Percentiles rank a stretch among this genome's conserved stretches.
Evolutionary conservation across 495 filamentous ascomycete genomes (phyloP).

Genomic region (Antarctomyces pellizariae): DNA sequence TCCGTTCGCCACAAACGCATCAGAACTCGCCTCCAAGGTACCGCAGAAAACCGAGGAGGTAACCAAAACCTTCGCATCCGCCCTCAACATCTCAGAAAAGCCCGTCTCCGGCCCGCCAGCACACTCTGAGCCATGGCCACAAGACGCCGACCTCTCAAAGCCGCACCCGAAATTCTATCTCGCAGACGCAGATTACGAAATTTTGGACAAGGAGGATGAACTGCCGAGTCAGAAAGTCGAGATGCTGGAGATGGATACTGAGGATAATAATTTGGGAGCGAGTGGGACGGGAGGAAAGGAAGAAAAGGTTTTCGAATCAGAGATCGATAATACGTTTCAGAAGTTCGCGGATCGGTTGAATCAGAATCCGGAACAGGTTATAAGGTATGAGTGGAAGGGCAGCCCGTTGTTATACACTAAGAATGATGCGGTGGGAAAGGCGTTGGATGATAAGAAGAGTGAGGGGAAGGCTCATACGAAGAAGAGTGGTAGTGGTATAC

Average conservation of each 20-base stretch:
- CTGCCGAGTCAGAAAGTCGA: conserved; percentile 21
- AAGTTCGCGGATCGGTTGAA: conserved; percentile 67
- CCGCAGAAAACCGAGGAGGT: conserved; percentile 19
- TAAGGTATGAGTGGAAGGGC: conserved; percentile 79
- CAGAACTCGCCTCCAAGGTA: conserved; percentile 12
- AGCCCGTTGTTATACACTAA: conserved; percentile 61
- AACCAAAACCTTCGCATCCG: conserved; percentile 46
- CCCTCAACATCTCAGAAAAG: conserved; percentile 24
- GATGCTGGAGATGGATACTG: conserved; percentile 28
- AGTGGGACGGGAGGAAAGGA: conserved; percentile 31
- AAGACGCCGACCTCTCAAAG: conserved; percentile 31
- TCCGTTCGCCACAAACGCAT: conserved; percentile 23
- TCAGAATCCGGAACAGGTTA: conserved; percentile 84
- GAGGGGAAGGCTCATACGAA: conserved; percentile 7
- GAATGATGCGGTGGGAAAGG: conserved; percentile 45
- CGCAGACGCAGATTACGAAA: conserved; percentile 75
- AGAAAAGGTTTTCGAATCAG: conserved; percentile 61
- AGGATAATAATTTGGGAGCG: conserved; percentile 24
- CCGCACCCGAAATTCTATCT: conserved; percentile 61
- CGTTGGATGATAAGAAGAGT: conserved; percentile 18
- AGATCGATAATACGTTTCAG: conserved; percentile 73
- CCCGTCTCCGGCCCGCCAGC: conserved; percentile 22
- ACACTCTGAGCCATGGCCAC: conserved; percentile 50
- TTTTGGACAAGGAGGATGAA: conserved; percentile 30
- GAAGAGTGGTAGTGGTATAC: conserved; percentile 23